Evolutionary conservation across 352 stramenopile species (phyloP).

Genomic region (Plasmopara muralis): DNA sequence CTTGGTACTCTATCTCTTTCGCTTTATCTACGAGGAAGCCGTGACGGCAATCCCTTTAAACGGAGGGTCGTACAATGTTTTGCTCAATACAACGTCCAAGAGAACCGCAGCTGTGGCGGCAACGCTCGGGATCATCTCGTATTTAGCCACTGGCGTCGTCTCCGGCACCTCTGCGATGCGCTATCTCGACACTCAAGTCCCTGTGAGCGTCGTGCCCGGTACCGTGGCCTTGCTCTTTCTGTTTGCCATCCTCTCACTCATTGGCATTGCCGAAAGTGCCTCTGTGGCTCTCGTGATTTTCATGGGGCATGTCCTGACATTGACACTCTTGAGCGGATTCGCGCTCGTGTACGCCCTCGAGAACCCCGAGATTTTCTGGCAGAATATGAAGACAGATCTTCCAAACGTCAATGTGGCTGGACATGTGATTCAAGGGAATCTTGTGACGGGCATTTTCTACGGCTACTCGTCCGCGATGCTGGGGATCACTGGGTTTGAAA

Average conservation of each 20-base stretch:
- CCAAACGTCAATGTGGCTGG: constrained; percentile 37
- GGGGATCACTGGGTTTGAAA: constrained; percentile 89
- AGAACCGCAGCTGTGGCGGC: constrained; percentile 81
- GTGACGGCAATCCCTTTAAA: constrained; percentile 88
- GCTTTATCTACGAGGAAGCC: constrained; percentile 88
- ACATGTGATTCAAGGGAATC: constrained; percentile 42
- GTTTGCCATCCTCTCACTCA: constrained; percentile 74
- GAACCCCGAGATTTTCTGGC: constrained; percentile 41
- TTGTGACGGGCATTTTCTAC: constrained; percentile 66
- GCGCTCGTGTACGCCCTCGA: constrained; percentile 60
- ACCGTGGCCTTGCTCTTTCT: constrained; percentile 64
- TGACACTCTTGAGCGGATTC: constrained; percentile 62
- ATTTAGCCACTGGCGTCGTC: constrained; percentile 84
- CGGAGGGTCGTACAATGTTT: constrained; percentile 88
- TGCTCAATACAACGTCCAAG: constrained; percentile 91
- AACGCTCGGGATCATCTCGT: constrained; percentile 87
- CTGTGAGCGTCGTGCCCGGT: constrained; percentile 33
- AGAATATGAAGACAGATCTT: constrained; percentile 66
- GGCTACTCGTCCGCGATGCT: constrained; percentile 84
- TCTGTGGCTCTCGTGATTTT: constrained; percentile 84
- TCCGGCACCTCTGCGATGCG: constrained; percentile 52
- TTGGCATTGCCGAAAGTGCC: constrained; percentile 85
- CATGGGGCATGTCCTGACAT: constrained; percentile 65
- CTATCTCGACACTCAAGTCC: constrained; percentile 54
- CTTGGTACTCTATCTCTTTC: constrained; percentile 58